A percentile compares a stretch with the other conserved stretches of the same genome.
phyloP scores from a whole-genome alignment of 2,329 filamentous ascomycete species.

The Septoria linicola region DNA sequence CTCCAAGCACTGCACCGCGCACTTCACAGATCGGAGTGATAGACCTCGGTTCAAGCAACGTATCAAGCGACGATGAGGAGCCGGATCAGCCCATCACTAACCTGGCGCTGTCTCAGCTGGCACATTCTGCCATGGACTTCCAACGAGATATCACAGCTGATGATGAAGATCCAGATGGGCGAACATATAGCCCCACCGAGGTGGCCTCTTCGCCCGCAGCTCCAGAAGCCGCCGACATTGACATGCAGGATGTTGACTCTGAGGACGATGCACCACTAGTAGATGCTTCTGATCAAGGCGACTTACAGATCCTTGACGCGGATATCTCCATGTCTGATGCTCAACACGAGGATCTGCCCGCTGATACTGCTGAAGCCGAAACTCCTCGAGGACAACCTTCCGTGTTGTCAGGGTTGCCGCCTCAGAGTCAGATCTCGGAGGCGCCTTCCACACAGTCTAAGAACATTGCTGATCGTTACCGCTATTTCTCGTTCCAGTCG shows the following conservation, averaged over 20 bases:
- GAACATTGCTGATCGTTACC: conserved; percentile 12
- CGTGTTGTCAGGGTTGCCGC: not conserved
- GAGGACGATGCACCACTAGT: not conserved
- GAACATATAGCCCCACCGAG: conserved; percentile 10
- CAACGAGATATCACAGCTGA: conserved; percentile 5
- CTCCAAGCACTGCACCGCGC: conserved; percentile 14
- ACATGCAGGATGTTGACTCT: conserved; percentile 1
- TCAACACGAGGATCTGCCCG: conserved; percentile 15
- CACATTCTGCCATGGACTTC: not conserved
- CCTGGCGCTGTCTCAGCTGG: not conserved
- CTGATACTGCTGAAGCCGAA: conserved; percentile 12
- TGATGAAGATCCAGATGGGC: not conserved
- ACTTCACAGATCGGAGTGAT: conserved; percentile 22
- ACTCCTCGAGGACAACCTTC: not conserved
- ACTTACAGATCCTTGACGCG: conserved; percentile 5
- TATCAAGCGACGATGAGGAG: conserved; percentile 26
- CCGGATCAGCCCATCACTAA: not conserved
- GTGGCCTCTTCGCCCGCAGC: conserved; percentile 5
- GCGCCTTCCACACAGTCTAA: conserved; percentile 9
- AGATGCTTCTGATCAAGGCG: not conserved
- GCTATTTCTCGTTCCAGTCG: conserved; percentile 22
- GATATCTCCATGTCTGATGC: conserved; percentile 3
- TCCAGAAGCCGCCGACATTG: conserved; percentile 5
- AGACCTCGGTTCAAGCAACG: conserved; percentile 31
- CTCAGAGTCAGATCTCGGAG: not conserved